Base-by-base conservation (phyloP, 2,329 filamentous ascomycete species). In the Pseudocercospora ulei region DNA sequence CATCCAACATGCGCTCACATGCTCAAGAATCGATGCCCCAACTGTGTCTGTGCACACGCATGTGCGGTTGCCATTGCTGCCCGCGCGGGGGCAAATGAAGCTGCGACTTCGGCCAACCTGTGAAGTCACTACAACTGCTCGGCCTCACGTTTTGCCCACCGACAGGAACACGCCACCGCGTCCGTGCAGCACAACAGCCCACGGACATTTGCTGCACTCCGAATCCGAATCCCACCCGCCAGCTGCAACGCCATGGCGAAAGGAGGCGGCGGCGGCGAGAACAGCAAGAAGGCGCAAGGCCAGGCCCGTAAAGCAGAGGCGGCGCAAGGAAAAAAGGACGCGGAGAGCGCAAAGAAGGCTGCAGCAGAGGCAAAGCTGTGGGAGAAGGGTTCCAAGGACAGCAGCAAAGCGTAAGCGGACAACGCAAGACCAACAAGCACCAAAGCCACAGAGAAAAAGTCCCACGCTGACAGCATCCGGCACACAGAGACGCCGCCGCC, bases 231-330 rank as follows among this genome's bases (percentile, higher is more conserved):
- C n/a, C n/a, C n/a, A n/a, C n/a, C n/a, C n/a, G n/a, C n/a, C n/a
- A n/a, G n/a, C n/a, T n/a, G n/a, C n/a, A 18, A 51, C 24, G 37
- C 16, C 19, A 51, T 51, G 49, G 33, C 49, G 1, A 51, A 51
- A 19, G 30, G 30, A 43, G 65, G 68, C 38, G 65, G 68, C 38
- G 65, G 68, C 38, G 65, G 68, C 38, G 86, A 92, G 48, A 85
- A 82, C 65, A 80, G 72, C 62, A 96, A 94, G 67, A 96, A 96
- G 69, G 85, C 67, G 2, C 76, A 80, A 5, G 90, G 88, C 49
- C 85, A 95, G 63, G 86, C 87, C 47, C 75, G 85, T 65, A 96
- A 98, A 71, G 86, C 86, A 47, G 86, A 95, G 33, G 79, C 77
- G 2, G 88, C 86, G 1, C 82, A 83, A 5, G 66, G 73, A 40